These are phyloP conservation scores for Kodamaea ohmeri DNA, from an alignment of 1,139 yeast genomes.

Conservation along the genomic window DNA sequence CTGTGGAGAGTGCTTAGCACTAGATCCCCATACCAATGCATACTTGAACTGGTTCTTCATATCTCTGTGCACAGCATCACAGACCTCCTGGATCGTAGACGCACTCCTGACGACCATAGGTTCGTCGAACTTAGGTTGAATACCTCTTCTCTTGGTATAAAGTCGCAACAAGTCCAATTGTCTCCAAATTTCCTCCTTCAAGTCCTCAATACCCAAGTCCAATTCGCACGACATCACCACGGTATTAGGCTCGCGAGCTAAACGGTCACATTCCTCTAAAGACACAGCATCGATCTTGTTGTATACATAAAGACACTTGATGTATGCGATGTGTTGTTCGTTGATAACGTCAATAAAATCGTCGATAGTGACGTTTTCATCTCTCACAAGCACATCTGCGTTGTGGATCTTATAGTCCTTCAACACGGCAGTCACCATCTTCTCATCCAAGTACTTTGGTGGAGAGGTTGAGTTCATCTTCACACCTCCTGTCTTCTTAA, in stretches of 20 bases:
- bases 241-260: slow-evolving; percentile 89
- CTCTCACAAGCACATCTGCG: slow-evolving; percentile 89
- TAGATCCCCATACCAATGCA: slow-evolving; percentile 95
- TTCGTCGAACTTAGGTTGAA: slow-evolving; percentile 74
- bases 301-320: slow-evolving; percentile 89
- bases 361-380: slow-evolving; percentile 86
- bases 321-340: slow-evolving; percentile 80
- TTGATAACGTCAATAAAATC: slow-evolving; percentile 92
- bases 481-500: slow-evolving; percentile 89
- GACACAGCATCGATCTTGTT: slow-evolving; percentile 96
- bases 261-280: slow-evolving; percentile 86
- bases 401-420: slow-evolving; percentile 88
- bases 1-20: slow-evolving; percentile 94
- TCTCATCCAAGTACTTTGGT: slow-evolving; percentile 79
- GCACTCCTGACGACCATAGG: slow-evolving; percentile 87
- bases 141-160: slow-evolving; percentile 83
- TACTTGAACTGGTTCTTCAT: slow-evolving; percentile 89
- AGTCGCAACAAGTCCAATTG: slow-evolving; percentile 76
- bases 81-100: slow-evolving; percentile 79
- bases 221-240: slow-evolving; percentile 91
- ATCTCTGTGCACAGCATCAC: slow-evolving; percentile 91
- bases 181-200: slow-evolving; percentile 91
- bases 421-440: slow-evolving; percentile 69
- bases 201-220: slow-evolving; percentile 81
- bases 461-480: slow-evolving; percentile 80